Percentiles rank a stretch among this genome's conserved stretches.
phyloP scores from a whole-genome alignment of 2,329 filamentous ascomycete genomes.

The Dothideomycetes sp. region DNA sequence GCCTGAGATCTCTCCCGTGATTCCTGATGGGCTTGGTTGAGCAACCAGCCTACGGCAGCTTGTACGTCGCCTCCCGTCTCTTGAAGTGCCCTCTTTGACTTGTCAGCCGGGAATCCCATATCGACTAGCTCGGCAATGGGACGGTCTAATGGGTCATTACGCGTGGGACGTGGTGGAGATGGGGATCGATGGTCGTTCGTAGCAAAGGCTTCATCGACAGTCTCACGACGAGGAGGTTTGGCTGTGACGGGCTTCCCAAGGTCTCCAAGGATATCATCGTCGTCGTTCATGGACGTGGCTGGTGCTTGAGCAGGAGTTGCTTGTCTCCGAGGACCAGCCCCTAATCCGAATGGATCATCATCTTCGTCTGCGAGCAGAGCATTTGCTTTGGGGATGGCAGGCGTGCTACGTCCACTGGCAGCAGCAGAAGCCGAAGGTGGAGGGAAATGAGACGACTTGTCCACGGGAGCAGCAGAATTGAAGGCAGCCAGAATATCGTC shows the following conservation, averaged over 20 bases:
- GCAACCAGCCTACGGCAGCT: slow-evolving; percentile 75
- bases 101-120: slow-evolving; percentile 85
- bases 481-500: slow-evolving; percentile 55
- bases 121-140: slow-evolving; percentile 84
- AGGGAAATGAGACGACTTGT: slow-evolving; percentile 51
- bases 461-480: slow-evolving; percentile 49
- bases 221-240: slow-evolving; percentile 19
- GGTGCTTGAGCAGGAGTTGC: slow-evolving; percentile 16
- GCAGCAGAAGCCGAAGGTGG: slow-evolving; percentile 28
- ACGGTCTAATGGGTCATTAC: slow-evolving; percentile 53
- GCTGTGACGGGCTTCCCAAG: slow-evolving; percentile 51
- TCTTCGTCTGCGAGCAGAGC: slow-evolving; percentile 46
- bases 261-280: slow-evolving; percentile 56
- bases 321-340: slow-evolving; percentile 22
- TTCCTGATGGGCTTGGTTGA: slow-evolving; percentile 84
- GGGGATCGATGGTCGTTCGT: slow-evolving; percentile 7
- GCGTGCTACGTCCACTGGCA: slow-evolving; percentile 34
- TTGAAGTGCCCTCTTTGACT: slow-evolving; percentile 68
- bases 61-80: slow-evolving; percentile 79
- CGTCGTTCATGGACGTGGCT: slow-evolving; percentile 18
- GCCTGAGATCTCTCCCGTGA: slow-evolving; percentile 57
- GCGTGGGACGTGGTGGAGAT: background rate
- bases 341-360: slow-evolving; percentile 82
- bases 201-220: slow-evolving; percentile 17
- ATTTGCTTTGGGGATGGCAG: slow-evolving; percentile 19